These are phyloP conservation scores for Auriculariales sp. DNA, from an alignment of 768 basidiomycete genomes.

Conservation along the genomic window DNA sequence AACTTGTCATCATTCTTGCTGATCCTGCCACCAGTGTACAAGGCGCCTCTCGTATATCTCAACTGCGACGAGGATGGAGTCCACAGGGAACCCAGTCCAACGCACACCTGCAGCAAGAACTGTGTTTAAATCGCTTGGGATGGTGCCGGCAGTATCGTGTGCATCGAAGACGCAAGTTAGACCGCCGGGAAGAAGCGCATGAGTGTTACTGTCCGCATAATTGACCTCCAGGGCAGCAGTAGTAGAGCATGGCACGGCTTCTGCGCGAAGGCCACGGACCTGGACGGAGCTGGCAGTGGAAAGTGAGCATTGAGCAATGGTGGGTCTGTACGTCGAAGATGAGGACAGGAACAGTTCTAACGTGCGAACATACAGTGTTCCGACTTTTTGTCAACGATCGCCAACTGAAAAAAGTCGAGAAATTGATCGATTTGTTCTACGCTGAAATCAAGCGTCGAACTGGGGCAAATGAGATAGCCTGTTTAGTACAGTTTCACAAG, in stretches of 20 bases:
- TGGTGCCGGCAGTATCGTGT: constrained; percentile 48
- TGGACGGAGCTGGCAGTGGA: too few relatives aligned
- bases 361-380: constrained; percentile 10
- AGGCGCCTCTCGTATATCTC: constrained; percentile 56
- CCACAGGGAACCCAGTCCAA: constrained; percentile 41
- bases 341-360: constrained; percentile 5
- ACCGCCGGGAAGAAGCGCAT: constrained; percentile 36
- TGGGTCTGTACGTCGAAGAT: constrained; percentile 3
- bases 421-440: constrained; percentile 45
- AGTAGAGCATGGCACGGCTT: constrained; percentile 2
- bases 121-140: constrained; percentile 33
- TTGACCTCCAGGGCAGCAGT: constrained; percentile 21
- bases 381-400: constrained; percentile 26
- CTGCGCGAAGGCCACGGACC: too few relatives aligned
- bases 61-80: constrained; percentile 39
- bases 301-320: constrained; percentile 2
- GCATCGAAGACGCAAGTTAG: constrained; percentile 47
- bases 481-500: constrained; percentile 4
- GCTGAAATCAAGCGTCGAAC: constrained; percentile 38
- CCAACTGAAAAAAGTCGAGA: constrained; percentile 46
- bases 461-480: constrained; percentile 14
- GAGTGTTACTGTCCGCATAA: not conserved
- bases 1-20: constrained; percentile 5
- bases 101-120: constrained; percentile 37
- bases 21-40: constrained; percentile 29